phyloP scores from a whole-genome alignment of 2,329 filamentous ascomycete species.

The Tolypocladium guangdongense region DNA sequence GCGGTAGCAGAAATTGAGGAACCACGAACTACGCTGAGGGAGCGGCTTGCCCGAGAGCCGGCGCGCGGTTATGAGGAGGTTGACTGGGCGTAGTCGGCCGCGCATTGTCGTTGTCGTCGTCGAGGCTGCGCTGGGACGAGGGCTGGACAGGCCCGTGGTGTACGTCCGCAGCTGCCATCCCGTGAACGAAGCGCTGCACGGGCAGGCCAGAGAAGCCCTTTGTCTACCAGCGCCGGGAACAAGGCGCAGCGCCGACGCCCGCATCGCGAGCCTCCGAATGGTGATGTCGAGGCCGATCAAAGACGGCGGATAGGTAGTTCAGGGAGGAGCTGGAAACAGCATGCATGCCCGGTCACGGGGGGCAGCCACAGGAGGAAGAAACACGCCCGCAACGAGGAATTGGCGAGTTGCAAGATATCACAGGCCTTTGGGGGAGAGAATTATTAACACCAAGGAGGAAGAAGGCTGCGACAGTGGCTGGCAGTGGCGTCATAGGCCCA shows the following conservation, averaged over 20 bases:
- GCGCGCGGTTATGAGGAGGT: not conserved
- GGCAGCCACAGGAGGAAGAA: not conserved
- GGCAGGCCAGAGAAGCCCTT: not conserved
- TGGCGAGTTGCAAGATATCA: not conserved
- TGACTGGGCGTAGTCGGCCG: not conserved
- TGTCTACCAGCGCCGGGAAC: not conserved
- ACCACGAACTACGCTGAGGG: constrained; percentile 34
- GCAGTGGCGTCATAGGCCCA: constrained; percentile 1
- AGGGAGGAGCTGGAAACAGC: not conserved
- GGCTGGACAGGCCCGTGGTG: not conserved
- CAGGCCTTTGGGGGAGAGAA: not conserved
- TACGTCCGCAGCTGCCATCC: not conserved
- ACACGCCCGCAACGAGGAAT: not conserved
- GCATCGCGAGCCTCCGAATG: not conserved
- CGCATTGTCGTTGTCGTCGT: not conserved
- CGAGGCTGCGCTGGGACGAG: not conserved
- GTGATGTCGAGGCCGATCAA: not conserved
- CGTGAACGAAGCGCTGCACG: not conserved
- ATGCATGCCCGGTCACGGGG: not conserved
- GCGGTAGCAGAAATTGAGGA: constrained; percentile 53
- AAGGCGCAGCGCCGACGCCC: not conserved
- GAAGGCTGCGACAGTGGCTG: not conserved
- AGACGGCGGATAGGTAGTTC: not conserved
- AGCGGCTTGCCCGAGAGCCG: constrained; percentile 41
- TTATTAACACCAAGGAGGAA: not conserved